Evolutionary conservation across 1,139 yeast species (phyloP), one percentile per base, ranked within the genome.

Genomic region (Pichia sp.): DNA sequence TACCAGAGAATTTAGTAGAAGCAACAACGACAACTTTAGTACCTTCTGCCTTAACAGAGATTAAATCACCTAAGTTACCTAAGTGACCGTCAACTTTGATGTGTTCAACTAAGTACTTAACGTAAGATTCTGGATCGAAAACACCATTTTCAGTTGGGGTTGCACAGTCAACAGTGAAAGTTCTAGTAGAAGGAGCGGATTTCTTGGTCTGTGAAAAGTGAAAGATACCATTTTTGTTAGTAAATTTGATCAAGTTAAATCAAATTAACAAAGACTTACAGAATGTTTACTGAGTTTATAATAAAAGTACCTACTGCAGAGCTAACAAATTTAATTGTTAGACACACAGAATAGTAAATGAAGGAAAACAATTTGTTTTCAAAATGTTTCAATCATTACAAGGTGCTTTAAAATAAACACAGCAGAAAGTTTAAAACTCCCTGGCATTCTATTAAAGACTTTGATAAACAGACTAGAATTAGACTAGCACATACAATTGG

Each of bases 101-200:
- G 85, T 86, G 96, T 76, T 91, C 98, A 69, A 83, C 80, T 72
- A 93, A 81, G 89, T 82, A 93, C 80, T 91, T 89, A 66, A 86
- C 95, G 79, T 89, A 86, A 64, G 95, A 82, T 68, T 93, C 84
- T 72, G 93, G 93, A 82, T 91, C 97, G 66, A 88, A 84, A 66
- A 88, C 94, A 75, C 91, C 96, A 72, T 85, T 84, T 71, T 86
- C 95, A 63, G 89, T 85, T 79, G 96, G 96, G 64, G 95, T 96
- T 55, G 94, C 78, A 68, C 86, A 88, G 79, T 89, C 97, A 68
- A 91, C 93, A 67, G 84, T 85, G 76, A 82, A 88, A 75, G 86
- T 85, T 79, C 82, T 84, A 67, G 86, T 81, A 67, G 77, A 67
- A 62, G 71, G 59, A 45, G 52, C 56, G 49, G 62, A 53, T 52